Conservation (phyloP, 31 red algal genomes). For the Asparagopsis taxiformis region DNA sequence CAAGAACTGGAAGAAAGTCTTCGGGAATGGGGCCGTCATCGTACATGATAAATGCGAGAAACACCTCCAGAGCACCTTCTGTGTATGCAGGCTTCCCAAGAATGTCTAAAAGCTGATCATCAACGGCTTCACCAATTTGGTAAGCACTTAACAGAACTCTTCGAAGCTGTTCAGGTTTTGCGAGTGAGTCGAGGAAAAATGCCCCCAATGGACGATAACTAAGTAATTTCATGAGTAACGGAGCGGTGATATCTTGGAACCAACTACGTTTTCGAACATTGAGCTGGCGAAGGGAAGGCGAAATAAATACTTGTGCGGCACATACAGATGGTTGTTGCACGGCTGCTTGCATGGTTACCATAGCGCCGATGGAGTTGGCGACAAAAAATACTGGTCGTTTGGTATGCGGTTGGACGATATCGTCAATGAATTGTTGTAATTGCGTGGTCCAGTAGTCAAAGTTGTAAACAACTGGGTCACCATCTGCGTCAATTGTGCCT, state of each 20-base stretch:
- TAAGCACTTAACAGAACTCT: conserved; percentile 68
- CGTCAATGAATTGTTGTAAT: conserved; percentile 57
- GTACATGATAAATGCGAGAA: conserved; percentile 87
- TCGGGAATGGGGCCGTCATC: conserved; percentile 87
- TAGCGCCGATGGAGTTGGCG: conserved; percentile 87
- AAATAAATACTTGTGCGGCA: conserved; percentile 66
- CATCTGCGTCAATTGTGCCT: conserved; percentile 28
- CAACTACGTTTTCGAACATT: conserved; percentile 79
- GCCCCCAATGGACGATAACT: conserved; percentile 48
- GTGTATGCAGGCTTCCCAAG: conserved; percentile 57
- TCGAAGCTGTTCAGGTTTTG: conserved; percentile 49
- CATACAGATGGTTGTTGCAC: conserved; percentile 36
- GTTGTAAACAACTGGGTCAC: conserved; percentile 58
- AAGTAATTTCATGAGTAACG: conserved; percentile 66
- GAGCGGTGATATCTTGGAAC: conserved; percentile 67
- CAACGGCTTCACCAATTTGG: conserved; percentile 54
- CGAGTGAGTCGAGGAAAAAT: conserved; percentile 66
- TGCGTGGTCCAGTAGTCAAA: conserved; percentile 91
- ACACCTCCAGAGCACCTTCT: conserved; percentile 80
- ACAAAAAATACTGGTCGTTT: conserved; percentile 52
- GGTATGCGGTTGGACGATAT: conserved; percentile 23
- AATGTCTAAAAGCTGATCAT: conserved; percentile 67
- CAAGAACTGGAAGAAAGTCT: conserved; percentile 70
- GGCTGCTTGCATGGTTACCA: conserved; percentile 80
- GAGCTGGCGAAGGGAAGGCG: conserved; percentile 80